These are phyloP conservation scores for Hyaloscypha bicolor DNA, from an alignment of 495 filamentous ascomycete species.

Conservation along the genomic window DNA sequence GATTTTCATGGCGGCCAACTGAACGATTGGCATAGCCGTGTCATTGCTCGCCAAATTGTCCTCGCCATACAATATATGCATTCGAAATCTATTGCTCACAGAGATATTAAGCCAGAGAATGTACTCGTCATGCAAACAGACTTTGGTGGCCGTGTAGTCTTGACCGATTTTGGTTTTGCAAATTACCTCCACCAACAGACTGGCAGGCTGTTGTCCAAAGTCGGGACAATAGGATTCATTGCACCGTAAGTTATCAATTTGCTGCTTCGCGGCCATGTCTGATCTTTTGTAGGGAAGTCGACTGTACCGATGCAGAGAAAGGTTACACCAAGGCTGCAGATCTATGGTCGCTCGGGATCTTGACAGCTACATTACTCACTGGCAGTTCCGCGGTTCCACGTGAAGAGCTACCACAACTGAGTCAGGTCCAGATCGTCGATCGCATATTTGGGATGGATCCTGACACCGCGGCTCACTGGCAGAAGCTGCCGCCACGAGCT, in stretches of 20 bases:
- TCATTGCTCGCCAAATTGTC: constrained; percentile 82
- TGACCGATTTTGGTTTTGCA: constrained; percentile 76
- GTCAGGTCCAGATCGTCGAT: constrained; percentile 36
- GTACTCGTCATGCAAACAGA: constrained; percentile 72
- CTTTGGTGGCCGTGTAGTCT: constrained; percentile 56
- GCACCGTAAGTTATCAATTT: constrained; percentile 64
- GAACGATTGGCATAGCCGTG: constrained; percentile 72
- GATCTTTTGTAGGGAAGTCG: constrained; percentile 49
- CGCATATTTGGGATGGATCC: constrained; percentile 26
- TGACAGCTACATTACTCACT: constrained; percentile 54
- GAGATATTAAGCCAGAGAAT: constrained; percentile 96
- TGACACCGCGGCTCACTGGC: constrained; percentile 35
- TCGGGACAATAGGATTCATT: constrained; percentile 67
- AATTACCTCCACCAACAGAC: constrained; percentile 35
- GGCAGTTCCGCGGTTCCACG: constrained; percentile 40
- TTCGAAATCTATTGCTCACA: constrained; percentile 76
- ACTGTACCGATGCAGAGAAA: constrained; percentile 26
- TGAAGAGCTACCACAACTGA: constrained; percentile 19
- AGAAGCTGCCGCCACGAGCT: constrained; percentile 42
- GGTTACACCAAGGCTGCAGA: constrained; percentile 66
- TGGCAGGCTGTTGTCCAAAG: constrained; percentile 59
- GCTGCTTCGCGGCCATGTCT: constrained; percentile 13
- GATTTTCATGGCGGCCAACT: constrained; percentile 47
- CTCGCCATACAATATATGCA: constrained; percentile 81
- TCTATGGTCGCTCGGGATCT: constrained; percentile 63